Percentiles rank a stretch among this genome's conserved stretches.
These are phyloP conservation scores for Bacidia gigantensis DNA, from an alignment of 495 filamentous ascomycete species.

Conservation along the genomic window DNA sequence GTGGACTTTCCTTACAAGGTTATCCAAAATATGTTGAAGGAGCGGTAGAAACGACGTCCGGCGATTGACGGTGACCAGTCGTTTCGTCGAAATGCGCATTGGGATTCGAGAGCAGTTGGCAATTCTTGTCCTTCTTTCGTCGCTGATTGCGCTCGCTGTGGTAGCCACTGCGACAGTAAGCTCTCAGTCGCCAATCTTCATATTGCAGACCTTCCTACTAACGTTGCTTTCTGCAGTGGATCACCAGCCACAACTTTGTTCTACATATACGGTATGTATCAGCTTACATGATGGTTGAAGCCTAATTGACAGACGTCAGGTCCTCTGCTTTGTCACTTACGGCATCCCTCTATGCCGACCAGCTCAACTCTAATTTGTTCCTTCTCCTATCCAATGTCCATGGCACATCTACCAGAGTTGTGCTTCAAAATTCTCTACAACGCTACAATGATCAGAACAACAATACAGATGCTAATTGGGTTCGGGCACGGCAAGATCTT, in stretches of 20 bases:
- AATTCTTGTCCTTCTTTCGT: slow-evolving; percentile 55
- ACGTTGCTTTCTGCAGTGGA: slow-evolving; percentile 33
- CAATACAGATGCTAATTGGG: slow-evolving; percentile 41
- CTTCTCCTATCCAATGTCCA: slow-evolving; percentile 57
- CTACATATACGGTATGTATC: slow-evolving; percentile 40
- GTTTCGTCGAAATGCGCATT: slow-evolving; percentile 50
- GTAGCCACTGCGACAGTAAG: slow-evolving; percentile 50
- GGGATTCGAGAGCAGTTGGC: slow-evolving; percentile 73
- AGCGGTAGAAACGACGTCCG: neutral
- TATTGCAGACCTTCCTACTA: neutral
- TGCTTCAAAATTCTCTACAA: slow-evolving; percentile 48
- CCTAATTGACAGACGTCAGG: slow-evolving; percentile 17
- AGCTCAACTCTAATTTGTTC: slow-evolving; percentile 60
- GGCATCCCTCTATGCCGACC: slow-evolving; percentile 71
- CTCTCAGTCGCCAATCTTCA: neutral
- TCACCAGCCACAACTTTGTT: slow-evolving; percentile 64
- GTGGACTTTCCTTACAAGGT: neutral
- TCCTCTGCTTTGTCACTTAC: slow-evolving; percentile 52
- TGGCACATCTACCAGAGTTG: slow-evolving; percentile 50
- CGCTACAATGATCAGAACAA: slow-evolving; percentile 39
- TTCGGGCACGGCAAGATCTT: slow-evolving; percentile 40
- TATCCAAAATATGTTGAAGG: neutral
- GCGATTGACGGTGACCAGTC: neutral
- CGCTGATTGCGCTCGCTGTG: slow-evolving; percentile 51
- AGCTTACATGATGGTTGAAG: neutral